Evolutionary conservation across 306 rosid genomes (phyloP).

Genomic region (Acacia crassicarpa): DNA sequence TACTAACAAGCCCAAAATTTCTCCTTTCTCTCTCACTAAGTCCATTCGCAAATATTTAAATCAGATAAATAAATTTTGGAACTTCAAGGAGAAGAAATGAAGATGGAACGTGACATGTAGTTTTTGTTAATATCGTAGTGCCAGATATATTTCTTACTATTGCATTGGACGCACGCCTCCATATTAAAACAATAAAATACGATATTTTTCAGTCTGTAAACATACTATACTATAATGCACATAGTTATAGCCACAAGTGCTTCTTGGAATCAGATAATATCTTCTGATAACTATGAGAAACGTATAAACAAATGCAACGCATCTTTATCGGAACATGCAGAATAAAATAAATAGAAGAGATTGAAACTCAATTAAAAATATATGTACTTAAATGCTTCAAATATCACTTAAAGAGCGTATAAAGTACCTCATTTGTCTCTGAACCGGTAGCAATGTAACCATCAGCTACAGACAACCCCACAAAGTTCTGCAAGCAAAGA

Average conservation of each 20-base stretch:
- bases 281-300: not conserved
- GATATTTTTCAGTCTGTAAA: not conserved
- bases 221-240: not conserved
- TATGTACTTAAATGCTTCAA: not conserved
- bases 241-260: not conserved
- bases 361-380: not conserved
- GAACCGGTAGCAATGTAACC: slow-evolving; percentile 99
- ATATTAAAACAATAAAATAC: not conserved
- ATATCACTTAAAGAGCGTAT: not conserved
- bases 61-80: not conserved
- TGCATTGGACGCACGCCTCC: not conserved
- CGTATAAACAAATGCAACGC: not conserved
- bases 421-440: slow-evolving; percentile 91
- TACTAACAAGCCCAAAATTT: not conserved
- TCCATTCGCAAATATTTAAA: not conserved
- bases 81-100: not conserved
- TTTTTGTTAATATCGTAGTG: not conserved
- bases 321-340: not conserved
- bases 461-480: slow-evolving; percentile 88
- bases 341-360: not conserved
- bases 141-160: not conserved
- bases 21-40: not conserved
- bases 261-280: not conserved
- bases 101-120: not conserved
- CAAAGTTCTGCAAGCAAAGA: slow-evolving; percentile 77